Conservation (phyloP, 345 rosid genomes). For the Euphorbia pulcherrima region DNA sequence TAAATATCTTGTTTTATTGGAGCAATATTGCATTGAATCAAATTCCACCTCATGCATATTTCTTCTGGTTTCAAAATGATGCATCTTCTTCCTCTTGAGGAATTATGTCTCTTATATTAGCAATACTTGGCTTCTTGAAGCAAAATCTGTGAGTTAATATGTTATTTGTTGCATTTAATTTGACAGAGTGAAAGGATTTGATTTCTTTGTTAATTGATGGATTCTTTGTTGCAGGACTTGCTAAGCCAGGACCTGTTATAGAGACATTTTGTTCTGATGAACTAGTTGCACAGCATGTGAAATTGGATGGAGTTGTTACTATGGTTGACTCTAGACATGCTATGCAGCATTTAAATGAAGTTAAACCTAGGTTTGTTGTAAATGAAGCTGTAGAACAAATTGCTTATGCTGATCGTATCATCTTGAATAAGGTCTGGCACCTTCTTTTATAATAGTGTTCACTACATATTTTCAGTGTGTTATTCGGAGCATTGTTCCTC, state of each 20-base stretch:
- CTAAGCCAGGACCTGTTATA: slow-evolving; percentile 72
- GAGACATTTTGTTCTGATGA: slow-evolving; percentile 72
- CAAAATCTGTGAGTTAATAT: background rate
- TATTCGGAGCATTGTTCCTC: background rate
- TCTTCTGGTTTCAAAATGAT: background rate
- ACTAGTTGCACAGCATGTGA: slow-evolving; percentile 49
- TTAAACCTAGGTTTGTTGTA: slow-evolving; percentile 68
- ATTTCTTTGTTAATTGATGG: slow-evolving; percentile 4
- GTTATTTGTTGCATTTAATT: slow-evolving; percentile 5
- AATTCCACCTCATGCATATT: background rate
- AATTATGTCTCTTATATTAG: background rate
- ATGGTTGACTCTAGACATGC: slow-evolving; percentile 74
- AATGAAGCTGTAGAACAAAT: slow-evolving; percentile 78
- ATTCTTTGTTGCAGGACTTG: slow-evolving; percentile 50
- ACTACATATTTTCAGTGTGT: background rate
- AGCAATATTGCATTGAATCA: background rate
- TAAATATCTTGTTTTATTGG: background rate
- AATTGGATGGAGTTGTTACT: slow-evolving; percentile 74
- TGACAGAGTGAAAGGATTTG: background rate
- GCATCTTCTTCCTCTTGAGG: background rate
- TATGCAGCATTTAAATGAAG: slow-evolving; percentile 62
- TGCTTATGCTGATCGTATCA: slow-evolving; percentile 74
- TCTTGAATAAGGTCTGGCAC: slow-evolving; percentile 56
- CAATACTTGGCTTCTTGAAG: background rate
- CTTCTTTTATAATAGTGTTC: background rate